Evolutionary conservation across 1,284 basidiomycete genomes (phyloP).

Genomic region (Ustilago shanxiensis): DNA sequence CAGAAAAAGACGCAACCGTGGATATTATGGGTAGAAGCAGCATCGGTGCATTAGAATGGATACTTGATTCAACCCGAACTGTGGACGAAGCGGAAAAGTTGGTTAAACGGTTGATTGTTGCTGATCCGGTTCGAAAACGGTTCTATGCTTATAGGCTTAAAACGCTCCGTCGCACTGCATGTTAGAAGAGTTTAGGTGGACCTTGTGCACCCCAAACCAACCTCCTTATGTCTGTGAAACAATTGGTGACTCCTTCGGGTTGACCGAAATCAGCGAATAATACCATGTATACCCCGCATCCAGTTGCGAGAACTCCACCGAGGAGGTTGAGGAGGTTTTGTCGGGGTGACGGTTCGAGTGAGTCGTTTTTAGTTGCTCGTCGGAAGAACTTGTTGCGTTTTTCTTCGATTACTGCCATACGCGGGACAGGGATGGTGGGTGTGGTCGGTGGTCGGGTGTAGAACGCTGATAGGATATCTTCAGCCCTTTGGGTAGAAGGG

Average conservation of each 20-base stretch:
- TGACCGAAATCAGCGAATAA: constrained; percentile 43
- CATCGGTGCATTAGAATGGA: constrained; percentile 62
- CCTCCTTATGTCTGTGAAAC: constrained; percentile 25
- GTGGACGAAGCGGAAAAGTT: constrained; percentile 28
- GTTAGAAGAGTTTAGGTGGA: constrained; percentile 29
- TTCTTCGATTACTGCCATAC: background rate
- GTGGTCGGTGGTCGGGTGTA: constrained; percentile 29
- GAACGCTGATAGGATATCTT: constrained; percentile 28
- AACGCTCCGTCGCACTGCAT: background rate
- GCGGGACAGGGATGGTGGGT: background rate
- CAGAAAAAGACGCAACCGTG: constrained; percentile 27
- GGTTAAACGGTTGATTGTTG: constrained; percentile 36
- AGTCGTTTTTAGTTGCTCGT: constrained; percentile 33
- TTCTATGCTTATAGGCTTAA: constrained; percentile 52
- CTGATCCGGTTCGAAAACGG: constrained; percentile 49
- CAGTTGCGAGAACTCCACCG: constrained; percentile 21
- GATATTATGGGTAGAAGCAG: constrained; percentile 39
- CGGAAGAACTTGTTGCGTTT: constrained; percentile 46
- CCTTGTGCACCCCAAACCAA: constrained; percentile 34
- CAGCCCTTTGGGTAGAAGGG: background rate
- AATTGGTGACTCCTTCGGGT: constrained; percentile 14
- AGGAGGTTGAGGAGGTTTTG: constrained; percentile 42
- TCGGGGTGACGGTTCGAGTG: constrained; percentile 8
- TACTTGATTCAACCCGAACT: no score
- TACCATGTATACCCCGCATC: constrained; percentile 30